Evolutionary conservation across 768 basidiomycete genomes (phyloP).

Genomic region (Suillus americanus): DNA sequence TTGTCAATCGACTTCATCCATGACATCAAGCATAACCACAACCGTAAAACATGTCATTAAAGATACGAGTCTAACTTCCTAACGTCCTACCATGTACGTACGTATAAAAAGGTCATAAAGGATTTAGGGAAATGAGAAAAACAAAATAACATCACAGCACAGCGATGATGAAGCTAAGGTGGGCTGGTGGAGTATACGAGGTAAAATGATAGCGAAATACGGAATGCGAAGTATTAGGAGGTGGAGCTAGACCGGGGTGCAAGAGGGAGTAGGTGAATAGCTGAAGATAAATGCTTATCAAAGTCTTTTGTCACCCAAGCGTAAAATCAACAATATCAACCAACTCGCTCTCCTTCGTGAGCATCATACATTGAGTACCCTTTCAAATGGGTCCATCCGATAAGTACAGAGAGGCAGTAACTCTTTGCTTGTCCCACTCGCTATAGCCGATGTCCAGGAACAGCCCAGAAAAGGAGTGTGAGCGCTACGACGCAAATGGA

Average conservation of each 20-base stretch:
- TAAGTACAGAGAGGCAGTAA: neutral
- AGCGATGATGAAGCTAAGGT: neutral
- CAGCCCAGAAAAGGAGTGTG: conserved; percentile 93
- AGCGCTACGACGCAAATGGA: conserved; percentile 73
- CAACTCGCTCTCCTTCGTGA: conserved; percentile 3
- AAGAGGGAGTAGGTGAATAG: conserved; percentile 1
- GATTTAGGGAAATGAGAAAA: neutral
- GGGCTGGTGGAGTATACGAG: conserved; percentile 1
- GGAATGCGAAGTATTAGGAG: conserved; percentile 3
- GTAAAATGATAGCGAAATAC: conserved; percentile 4
- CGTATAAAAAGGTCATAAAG: conserved; percentile 12
- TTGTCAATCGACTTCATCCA: no score
- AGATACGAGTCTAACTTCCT: conserved; percentile 9
- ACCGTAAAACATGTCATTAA: conserved; percentile 9
- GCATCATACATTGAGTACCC: conserved; percentile 5
- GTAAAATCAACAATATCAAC: conserved; percentile 5
- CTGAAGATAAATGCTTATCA: conserved; percentile 6
- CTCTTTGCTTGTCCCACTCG: neutral
- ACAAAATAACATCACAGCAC: conserved; percentile 6
- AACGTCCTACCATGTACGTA: conserved; percentile 7
- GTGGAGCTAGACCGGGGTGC: neutral
- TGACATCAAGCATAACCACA: neutral
- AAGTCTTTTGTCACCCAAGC: conserved; percentile 2
- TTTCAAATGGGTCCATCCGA: neutral
- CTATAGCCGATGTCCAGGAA: conserved; percentile 89